Base-by-base conservation (phyloP, 257 asterid genomes). In the Solanum acaule region DNA sequence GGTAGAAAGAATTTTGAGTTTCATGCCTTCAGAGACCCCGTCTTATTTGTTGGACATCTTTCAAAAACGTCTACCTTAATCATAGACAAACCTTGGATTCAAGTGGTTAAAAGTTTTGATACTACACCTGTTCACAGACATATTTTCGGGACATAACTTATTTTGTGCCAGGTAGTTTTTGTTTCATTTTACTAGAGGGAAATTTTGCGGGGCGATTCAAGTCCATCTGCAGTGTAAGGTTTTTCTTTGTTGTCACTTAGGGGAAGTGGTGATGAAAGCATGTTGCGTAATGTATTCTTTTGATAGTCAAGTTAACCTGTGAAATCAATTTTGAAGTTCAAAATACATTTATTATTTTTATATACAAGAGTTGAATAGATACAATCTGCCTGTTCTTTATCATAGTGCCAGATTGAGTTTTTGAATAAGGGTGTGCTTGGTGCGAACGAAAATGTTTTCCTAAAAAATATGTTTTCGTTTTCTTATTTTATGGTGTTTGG, bases 61-160 rank as follows among this genome's bases (percentile, higher is more conserved):
- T 94, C 99, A 6, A 93, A 91, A 92, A 94, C 92, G 44, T 94
- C 99, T 10, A 90, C 95, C 71, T 90, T 96, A 96, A 93, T 96
- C 94, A 92, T 98, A 88, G 98, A 96, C 92, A 96, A 94, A 88
- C 98, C 98, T 34, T 96, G 99, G 99, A 87, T 87, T 89, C 90
- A 92, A 90, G 99, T 95, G 35, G 94, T 93, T 78, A 91, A 92
- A 90, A 67, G 93, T 86, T 94, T 98, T n/a, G 98, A 94, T 72
- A 44, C 95, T 67, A 91, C 91, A 87, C 99, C 99, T 87, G 96
- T 98, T 92, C 98, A 98, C 92, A 96, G 95, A 93, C 98, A 96
- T 90, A 92, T 96, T 44, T 97, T 73, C 82, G 99, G 99, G 91
- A 93, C 98, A 86, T 97, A 90, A 90, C 86, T 70, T 59, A 61